Base-by-base conservation (phyloP, 2,329 filamentous ascomycete genomes). In the Magnaporthiopsis rhizophila region DNA sequence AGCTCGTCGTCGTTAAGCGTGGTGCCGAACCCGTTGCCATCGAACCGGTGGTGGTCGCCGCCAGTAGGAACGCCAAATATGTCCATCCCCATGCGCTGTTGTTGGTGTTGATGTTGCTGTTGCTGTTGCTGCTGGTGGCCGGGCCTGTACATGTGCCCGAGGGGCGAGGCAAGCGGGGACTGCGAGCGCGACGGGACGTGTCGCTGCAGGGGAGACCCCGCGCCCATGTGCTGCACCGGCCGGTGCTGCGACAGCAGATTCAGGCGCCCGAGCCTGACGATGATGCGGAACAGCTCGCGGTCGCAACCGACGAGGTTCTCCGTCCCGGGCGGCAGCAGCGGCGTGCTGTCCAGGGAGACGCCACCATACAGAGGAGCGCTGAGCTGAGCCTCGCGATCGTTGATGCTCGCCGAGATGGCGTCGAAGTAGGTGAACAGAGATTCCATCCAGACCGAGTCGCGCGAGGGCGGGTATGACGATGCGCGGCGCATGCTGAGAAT, bases 381-480 rank as follows among this genome's bases (percentile, higher is more conserved):
- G 24, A 97, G 84, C 74, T 96, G 91, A 36, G 90, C 87, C 75
- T 97, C 93, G 62, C 93, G 87, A 75, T 97, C 91, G 70, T 97
- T 97, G 72, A 96, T 91, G 63, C 90, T 93, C 56, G 91, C 91
- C 0, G 92, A 92, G 78, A 97, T 91, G 64, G 93, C 91, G 74
- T 97, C 94, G 73, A 96, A 96, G 82, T 94, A 96, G 45, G 91
- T 95, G 72, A 97, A 97, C 69, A 97, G 87, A 58, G 91, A 88
- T 71, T 96, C 91, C 79, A 97, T 94, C 93, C 93, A 97, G 15
- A 88, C 86, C 65, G 91, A 89, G 66, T 92, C 90, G 62, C 86
- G 85, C 75, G 71, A 86, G 71, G 73, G 82, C 76, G 73, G 85
- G 64, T 76, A 77, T 0, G 78, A 76, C 28, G 79, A 79, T 4